Evolutionary conservation across 2,329 filamentous ascomycete genomes (phyloP).

Genomic region (Cercospora nicotianae): DNA sequence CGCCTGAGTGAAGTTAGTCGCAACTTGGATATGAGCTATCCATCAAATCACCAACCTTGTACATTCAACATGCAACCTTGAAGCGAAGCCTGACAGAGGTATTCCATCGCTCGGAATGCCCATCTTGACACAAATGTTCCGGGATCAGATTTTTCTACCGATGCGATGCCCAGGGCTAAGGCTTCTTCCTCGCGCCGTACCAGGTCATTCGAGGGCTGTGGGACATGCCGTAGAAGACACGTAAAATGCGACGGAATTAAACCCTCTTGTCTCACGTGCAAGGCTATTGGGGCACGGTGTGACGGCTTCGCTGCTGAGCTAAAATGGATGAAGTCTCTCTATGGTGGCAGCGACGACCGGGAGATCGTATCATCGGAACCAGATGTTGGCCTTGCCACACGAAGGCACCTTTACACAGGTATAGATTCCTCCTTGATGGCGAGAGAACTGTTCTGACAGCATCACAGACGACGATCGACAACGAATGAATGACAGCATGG

Average conservation of each 20-base stretch:
- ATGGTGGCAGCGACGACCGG: not conserved
- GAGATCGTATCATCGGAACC: not conserved
- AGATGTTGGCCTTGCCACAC: not conserved
- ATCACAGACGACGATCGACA: constrained; percentile 7
- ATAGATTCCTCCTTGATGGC: not conserved
- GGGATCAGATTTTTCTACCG: not conserved
- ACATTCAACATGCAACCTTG: not conserved
- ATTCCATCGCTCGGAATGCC: not conserved
- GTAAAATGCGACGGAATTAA: constrained; percentile 10
- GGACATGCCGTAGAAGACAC: not conserved
- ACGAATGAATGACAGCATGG: constrained; percentile 9
- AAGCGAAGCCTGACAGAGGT: not conserved
- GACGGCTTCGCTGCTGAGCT: constrained; percentile 12
- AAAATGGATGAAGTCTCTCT: not conserved
- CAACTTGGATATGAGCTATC: not conserved
- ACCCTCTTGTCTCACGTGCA: constrained; percentile 10
- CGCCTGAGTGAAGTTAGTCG: not conserved
- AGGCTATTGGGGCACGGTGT: constrained; percentile 3
- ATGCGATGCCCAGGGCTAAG: constrained; percentile 26
- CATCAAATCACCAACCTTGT: not conserved
- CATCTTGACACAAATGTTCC: not conserved
- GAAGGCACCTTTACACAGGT: constrained; percentile 4
- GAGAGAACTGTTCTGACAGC: not conserved
- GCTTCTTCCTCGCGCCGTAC: constrained; percentile 10
- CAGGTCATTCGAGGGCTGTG: constrained; percentile 16